These are phyloP conservation scores for Cercospora brassicicola DNA, from an alignment of 2,329 filamentous ascomycete species.

Conservation along the genomic window DNA sequence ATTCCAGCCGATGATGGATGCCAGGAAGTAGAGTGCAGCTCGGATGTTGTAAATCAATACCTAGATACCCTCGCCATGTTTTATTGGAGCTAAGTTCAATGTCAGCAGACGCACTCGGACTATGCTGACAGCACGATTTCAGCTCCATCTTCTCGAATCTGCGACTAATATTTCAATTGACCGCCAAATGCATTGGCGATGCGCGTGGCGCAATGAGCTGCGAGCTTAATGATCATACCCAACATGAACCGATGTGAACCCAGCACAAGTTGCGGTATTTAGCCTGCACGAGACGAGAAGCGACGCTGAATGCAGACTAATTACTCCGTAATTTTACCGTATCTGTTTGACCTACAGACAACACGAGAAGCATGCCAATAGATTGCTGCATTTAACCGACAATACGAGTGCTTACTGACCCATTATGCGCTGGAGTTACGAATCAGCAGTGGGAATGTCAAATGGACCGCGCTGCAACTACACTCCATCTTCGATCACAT, in stretches of 20 bases:
- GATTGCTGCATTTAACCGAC: not conserved
- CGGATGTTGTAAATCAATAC: not conserved
- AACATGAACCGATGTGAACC: not conserved
- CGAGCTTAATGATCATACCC: not conserved
- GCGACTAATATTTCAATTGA: not conserved
- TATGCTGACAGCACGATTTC: not conserved
- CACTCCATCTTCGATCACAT: not conserved
- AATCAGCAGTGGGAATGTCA: not conserved
- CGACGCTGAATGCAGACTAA: not conserved
- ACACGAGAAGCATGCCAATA: not conserved
- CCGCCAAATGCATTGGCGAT: not conserved
- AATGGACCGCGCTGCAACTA: not conserved
- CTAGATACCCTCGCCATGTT: not conserved
- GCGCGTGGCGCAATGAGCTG: not conserved
- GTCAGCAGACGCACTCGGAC: not conserved
- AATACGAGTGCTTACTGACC: not conserved
- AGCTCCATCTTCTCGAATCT: not conserved
- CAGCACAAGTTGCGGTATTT: not conserved
- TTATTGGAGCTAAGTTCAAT: not conserved
- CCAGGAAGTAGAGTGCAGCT: not conserved
- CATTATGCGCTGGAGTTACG: not conserved
- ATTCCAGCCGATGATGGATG: slow-evolving; percentile 15
- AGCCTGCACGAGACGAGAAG: not conserved
- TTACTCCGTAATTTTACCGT: not conserved
- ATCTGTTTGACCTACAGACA: not conserved